phyloP scores from a whole-genome alignment of 495 filamentous ascomycete genomes.

The Talaromyces liani region DNA sequence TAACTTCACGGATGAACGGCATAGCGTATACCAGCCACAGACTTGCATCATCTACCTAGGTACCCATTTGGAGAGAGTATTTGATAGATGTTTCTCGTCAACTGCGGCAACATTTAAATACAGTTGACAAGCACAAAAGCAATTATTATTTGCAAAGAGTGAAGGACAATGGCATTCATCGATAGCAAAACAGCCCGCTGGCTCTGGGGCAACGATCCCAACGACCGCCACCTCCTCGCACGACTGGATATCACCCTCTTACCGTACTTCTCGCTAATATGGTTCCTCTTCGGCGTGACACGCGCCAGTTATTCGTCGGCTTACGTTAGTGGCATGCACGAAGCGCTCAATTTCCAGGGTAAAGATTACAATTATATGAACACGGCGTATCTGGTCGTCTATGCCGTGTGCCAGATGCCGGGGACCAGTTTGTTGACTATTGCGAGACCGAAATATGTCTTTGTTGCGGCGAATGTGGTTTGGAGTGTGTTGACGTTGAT shows the following conservation, averaged over 20 bases:
- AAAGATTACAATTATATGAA: constrained; percentile 35
- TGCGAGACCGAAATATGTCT: constrained; percentile 26
- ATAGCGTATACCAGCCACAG: not conserved
- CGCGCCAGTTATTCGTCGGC: constrained; percentile 30
- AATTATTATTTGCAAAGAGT: not conserved
- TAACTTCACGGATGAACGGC: not conserved
- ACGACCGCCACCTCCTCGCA: constrained; percentile 22
- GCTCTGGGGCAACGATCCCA: constrained; percentile 22
- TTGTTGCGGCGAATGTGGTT: constrained; percentile 25
- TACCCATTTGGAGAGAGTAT: not conserved
- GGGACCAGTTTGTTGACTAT: constrained; percentile 26
- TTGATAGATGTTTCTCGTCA: not conserved
- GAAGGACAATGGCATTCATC: constrained; percentile 9
- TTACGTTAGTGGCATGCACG: constrained; percentile 32
- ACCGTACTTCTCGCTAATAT: constrained; percentile 28
- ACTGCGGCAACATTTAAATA: not conserved
- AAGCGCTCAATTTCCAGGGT: constrained; percentile 25
- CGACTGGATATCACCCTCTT: constrained; percentile 26
- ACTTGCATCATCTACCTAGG: not conserved
- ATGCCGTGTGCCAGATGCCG: constrained; percentile 32
- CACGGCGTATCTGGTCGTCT: constrained; percentile 28
- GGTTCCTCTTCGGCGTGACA: constrained; percentile 31
- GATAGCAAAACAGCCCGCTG: constrained; percentile 15
- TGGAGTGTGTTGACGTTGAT: constrained; percentile 28
- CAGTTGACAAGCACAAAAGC: not conserved